Percentiles rank a stretch among this genome's conserved stretches.
Evolutionary conservation across 2,329 filamentous ascomycete genomes (phyloP).

Genomic region (Trichoderma lentiforme): DNA sequence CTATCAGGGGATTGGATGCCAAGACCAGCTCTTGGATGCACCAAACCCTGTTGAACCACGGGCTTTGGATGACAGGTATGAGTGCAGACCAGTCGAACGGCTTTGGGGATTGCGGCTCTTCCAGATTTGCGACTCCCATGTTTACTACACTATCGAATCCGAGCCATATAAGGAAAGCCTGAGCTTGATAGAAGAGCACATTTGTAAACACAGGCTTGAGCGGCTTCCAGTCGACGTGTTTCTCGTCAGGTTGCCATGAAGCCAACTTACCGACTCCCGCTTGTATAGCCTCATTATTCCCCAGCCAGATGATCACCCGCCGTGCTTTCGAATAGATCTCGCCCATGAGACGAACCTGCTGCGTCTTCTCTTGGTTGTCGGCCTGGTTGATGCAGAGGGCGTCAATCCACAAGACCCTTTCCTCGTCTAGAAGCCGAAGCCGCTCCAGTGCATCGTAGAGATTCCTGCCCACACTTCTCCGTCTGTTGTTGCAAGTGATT

Average conservation of each 20-base stretch:
- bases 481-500: neutral
- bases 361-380: neutral
- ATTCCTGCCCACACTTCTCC: neutral
- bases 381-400: neutral
- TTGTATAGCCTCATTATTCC: neutral
- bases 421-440: neutral
- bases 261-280: neutral
- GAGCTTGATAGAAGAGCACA: neutral
- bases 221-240: neutral
- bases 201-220: neutral
- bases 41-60: neutral
- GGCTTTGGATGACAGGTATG: neutral
- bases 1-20: neutral
- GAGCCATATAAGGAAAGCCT: neutral
- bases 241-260: neutral
- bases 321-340: neutral
- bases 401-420: neutral
- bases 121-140: neutral
- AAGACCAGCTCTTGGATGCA: neutral
- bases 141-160: neutral
- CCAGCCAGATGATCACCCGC: neutral
- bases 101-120: neutral
- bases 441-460: neutral
- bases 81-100: neutral
- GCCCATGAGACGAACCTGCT: neutral